Conservation (phyloP, 495 filamentous ascomycete genomes). For the Endocarpon pusillum region DNA sequence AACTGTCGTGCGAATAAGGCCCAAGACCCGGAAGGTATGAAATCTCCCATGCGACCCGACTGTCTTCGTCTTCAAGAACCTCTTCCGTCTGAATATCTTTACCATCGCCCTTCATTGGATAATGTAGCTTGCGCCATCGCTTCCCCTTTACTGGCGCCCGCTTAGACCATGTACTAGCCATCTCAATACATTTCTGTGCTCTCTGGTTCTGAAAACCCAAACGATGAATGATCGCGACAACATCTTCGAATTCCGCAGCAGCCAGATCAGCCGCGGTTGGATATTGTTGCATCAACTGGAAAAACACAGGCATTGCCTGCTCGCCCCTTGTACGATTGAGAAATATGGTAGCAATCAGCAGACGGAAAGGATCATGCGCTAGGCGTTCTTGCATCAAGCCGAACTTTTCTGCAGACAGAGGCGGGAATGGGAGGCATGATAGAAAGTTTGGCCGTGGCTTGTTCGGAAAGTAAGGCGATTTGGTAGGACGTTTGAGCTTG, state of each 20-base stretch:
- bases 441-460: constrained; percentile 27
- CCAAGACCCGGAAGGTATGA: constrained; percentile 72
- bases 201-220: constrained; percentile 59
- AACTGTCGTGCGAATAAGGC: constrained; percentile 76
- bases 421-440: constrained; percentile 55
- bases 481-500: constrained; percentile 15
- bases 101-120: constrained; percentile 40
- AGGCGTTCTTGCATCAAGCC: constrained; percentile 76
- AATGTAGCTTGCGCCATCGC: constrained; percentile 51
- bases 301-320: constrained; percentile 63
- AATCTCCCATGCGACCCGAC: constrained; percentile 58
- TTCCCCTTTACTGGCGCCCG: constrained; percentile 39
- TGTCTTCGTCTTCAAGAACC: constrained; percentile 25
- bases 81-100: constrained; percentile 35
- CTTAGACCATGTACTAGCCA: constrained; percentile 57
- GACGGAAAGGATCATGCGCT: constrained; percentile 47
- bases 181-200: constrained; percentile 39
- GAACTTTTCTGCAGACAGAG: constrained; percentile 42
- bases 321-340: constrained; percentile 63
- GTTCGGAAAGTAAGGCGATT: constrained; percentile 31
- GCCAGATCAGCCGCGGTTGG: constrained; percentile 52
- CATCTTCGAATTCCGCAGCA: constrained; percentile 33
- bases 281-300: constrained; percentile 44
- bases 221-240: constrained; percentile 46
- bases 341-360: constrained; percentile 64